Percentiles rank a stretch among this genome's conserved stretches.
These are phyloP conservation scores for Hirschfeldia incana DNA, from an alignment of 345 rosid species.

Conservation along the genomic window DNA sequence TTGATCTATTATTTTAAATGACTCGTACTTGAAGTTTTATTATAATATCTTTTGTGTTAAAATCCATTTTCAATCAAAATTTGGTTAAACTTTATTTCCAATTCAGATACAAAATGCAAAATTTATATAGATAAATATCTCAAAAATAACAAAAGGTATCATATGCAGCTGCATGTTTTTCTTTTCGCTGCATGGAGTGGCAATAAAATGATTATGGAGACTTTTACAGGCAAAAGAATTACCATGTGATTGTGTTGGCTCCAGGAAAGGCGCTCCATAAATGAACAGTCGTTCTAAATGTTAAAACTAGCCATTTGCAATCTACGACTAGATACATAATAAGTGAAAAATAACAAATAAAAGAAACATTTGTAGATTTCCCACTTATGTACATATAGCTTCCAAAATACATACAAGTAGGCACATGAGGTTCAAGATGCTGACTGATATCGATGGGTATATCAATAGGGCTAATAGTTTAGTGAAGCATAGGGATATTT, in stretches of 20 bases:
- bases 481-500: background rate
- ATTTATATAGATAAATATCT: background rate
- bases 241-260: conserved; percentile 31
- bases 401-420: background rate
- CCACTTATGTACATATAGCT: background rate
- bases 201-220: conserved; percentile 27
- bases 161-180: background rate
- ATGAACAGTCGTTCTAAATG: conserved; percentile 9
- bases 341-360: background rate
- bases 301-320: conserved; percentile 5
- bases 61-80: background rate
- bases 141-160: background rate
- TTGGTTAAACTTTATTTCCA: background rate
- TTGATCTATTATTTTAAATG: background rate
- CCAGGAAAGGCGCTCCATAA: conserved; percentile 24
- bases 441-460: background rate
- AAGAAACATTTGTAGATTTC: background rate
- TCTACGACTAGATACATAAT: background rate
- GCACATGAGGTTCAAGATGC: background rate
- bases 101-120: background rate
- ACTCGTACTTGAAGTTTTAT: background rate
- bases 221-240: conserved; percentile 15
- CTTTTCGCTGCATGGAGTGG: background rate
- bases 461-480: background rate
- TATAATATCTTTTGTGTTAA: background rate